Evolutionary conservation across 345 rosid genomes (phyloP).

Genomic region (Murraya paniculata): DNA sequence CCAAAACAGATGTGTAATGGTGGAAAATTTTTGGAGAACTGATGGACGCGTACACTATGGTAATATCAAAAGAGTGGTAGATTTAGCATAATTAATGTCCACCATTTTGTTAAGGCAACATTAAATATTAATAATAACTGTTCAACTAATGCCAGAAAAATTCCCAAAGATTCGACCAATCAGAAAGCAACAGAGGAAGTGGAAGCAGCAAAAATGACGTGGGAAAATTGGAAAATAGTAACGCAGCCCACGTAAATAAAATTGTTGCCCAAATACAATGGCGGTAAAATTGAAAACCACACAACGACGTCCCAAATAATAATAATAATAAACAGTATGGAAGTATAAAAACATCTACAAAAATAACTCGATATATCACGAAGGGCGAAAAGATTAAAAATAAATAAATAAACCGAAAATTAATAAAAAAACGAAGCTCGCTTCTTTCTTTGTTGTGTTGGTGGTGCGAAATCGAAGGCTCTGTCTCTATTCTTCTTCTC

Average conservation of each 20-base stretch:
- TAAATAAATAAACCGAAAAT: slow-evolving; percentile 4
- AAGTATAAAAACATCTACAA: neutral
- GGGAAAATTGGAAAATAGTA: neutral
- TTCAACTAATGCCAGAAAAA: neutral
- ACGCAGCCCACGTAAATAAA: neutral
- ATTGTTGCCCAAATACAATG: neutral
- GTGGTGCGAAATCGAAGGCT: slow-evolving; percentile 36
- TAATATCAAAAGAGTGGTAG: too few species aligned
- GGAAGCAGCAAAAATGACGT: neutral
- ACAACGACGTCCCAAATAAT: neutral
- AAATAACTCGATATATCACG: neutral
- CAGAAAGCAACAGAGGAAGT: neutral
- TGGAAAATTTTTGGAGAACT: too few species aligned
- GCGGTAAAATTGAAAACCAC: slow-evolving; percentile 19
- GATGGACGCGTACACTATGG: too few species aligned
- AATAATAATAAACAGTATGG: neutral
- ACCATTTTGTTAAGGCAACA: neutral
- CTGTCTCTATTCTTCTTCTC: neutral
- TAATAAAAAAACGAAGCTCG: slow-evolving; percentile 11
- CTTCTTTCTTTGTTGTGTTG: slow-evolving; percentile 23
- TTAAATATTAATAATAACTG: neutral
- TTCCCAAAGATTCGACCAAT: neutral
- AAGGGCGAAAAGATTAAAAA: neutral
- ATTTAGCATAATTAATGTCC: neutral
- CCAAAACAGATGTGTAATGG: too few species aligned